Evolutionary conservation across 2,329 filamentous ascomycete genomes (phyloP).

Genomic region (Elsinoe fawcettii): DNA sequence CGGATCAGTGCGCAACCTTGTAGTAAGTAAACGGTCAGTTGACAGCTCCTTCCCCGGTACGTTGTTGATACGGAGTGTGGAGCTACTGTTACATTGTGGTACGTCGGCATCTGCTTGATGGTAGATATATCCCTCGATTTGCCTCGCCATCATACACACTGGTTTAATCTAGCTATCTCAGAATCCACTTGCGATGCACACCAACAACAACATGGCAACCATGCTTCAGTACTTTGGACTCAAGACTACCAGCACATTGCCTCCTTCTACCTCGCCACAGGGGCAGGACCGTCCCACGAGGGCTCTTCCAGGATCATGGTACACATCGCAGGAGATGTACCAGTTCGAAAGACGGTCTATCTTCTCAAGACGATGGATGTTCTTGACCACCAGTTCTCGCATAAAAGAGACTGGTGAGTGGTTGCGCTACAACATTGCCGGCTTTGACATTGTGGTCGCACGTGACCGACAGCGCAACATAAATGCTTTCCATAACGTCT

Average conservation of each 20-base stretch:
- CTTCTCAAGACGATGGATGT: slow-evolving; percentile 51
- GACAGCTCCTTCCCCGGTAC: too few relatives aligned
- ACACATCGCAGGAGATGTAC: slow-evolving; percentile 47
- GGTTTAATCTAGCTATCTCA: too few relatives aligned
- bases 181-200: too few relatives aligned
- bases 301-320: slow-evolving; percentile 47
- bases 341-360: slow-evolving; percentile 50
- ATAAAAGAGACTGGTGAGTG: slow-evolving; percentile 31
- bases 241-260: slow-evolving; percentile 18
- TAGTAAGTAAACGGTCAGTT: too few relatives aligned
- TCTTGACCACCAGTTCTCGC: slow-evolving; percentile 47
- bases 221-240: slow-evolving; percentile 33
- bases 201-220: neutral
- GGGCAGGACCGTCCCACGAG: slow-evolving; percentile 30
- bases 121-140: too few relatives aligned
- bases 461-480: slow-evolving; percentile 18
- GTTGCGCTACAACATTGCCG: slow-evolving; percentile 22
- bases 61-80: too few relatives aligned
- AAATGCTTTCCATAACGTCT: slow-evolving; percentile 13
- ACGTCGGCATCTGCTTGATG: too few relatives aligned
- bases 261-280: slow-evolving; percentile 20
- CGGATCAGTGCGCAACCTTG: too few relatives aligned
- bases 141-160: too few relatives aligned
- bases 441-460: slow-evolving; percentile 22
- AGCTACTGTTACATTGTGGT: slow-evolving; percentile 24